These are phyloP conservation scores for Pichia kudriavzevii DNA, from an alignment of 1,139 yeast genomes.

Conservation along the genomic window DNA sequence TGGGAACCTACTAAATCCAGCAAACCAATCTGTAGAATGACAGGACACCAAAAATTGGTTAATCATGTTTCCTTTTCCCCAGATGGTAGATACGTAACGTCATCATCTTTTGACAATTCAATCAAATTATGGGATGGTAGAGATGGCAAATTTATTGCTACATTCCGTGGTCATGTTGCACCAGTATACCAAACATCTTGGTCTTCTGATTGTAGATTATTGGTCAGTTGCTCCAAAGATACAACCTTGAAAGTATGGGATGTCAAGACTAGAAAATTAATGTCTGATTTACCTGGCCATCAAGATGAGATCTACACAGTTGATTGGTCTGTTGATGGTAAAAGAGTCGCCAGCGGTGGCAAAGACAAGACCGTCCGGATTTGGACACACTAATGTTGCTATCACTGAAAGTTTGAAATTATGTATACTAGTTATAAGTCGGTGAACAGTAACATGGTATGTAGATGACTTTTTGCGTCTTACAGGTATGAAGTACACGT, in stretches of 20 bases:
- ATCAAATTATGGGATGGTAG: conserved; percentile 95
- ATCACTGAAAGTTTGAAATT: too few relatives aligned
- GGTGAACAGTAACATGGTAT: too few relatives aligned
- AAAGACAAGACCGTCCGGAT: conserved; percentile 89
- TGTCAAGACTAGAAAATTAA: conserved; percentile 71
- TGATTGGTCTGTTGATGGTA: conserved; percentile 97
- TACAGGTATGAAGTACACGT: too few relatives aligned
- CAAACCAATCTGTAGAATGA: conserved; percentile 87
- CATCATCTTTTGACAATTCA: conserved; percentile 93
- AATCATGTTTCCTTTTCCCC: conserved; percentile 96
- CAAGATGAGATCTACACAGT: conserved; percentile 94
- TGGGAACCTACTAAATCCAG: conserved; percentile 85
- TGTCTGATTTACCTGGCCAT: conserved; percentile 92
- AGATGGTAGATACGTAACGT: conserved; percentile 84
- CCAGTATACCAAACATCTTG: conserved; percentile 98
- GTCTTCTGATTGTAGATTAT: conserved; percentile 88
- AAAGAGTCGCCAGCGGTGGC: conserved; percentile 90
- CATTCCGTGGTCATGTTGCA: conserved; percentile 95
- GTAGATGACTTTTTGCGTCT: too few relatives aligned
- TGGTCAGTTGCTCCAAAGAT: conserved; percentile 92
- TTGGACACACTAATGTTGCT: conserved; percentile 65
- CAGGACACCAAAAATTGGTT: conserved; percentile 95
- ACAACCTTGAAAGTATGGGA: conserved; percentile 98
- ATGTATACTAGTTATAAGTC: too few relatives aligned
- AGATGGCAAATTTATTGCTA: conserved; percentile 81